Evolutionary conservation across 164 flowering plant genomes (phyloP), one percentile per base, ranked within the genome.

Genomic region (Berberis thunbergii): DNA sequence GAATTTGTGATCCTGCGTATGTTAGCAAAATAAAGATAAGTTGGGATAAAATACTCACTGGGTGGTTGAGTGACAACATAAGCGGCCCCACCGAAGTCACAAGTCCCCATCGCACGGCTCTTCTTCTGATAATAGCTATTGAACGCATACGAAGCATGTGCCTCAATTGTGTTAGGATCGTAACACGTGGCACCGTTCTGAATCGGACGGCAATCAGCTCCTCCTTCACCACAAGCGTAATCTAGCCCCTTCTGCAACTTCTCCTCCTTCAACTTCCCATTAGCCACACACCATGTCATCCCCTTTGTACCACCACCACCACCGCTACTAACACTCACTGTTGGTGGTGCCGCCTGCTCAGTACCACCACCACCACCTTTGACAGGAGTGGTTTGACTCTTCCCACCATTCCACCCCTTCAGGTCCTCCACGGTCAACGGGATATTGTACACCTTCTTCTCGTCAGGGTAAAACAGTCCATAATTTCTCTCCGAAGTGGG

Each of bases 401-500:
- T 74, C 55, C 77, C 78, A 13, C 69, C 78, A 48, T 71, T 77
- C 43, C 26, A 57, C 66, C 68, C 68, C 41, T 45, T 42, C 59
- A 68, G n/a, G 3, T 53, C 80, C 60, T 53, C 80, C 3, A 11
- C 4, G 1, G 82, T 79, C 1, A 89, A 71, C 0, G 86, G 83
- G 0, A 91, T 70, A 49, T 81, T 75, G 63, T 94, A 94, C 0
- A 94, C 98, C 69, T 84, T 87, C 69, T 83, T 57, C 55, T 86
- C 75, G 59, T 64, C 78, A 1, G 91, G 97, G 68, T 86, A 91
- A 69, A 94, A 94, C 41, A 91, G 72, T 3, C 99, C 99, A 64
- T 86, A 94, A 64, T 94, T 94, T 60, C 88, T 68, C 81, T 94
- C 99, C 1, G 96, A 87, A 0, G 84, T 76, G 55, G 99, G 97